Conservation (phyloP, 805 yeast genomes). For the Blastobotrys peoriensis region DNA sequence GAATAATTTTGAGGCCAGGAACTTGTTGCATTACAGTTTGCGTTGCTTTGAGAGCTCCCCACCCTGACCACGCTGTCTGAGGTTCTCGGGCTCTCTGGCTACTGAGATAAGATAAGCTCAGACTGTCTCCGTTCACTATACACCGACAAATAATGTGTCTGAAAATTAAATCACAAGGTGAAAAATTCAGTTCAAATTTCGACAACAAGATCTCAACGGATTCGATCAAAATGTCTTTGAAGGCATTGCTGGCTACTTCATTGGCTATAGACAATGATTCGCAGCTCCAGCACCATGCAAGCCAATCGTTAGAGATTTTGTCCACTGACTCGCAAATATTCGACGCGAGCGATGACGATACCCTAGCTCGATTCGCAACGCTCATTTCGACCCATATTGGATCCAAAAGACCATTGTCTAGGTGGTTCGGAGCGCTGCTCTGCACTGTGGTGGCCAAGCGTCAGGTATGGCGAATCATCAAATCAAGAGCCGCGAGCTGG, state of each 20-base stretch:
- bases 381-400: slow-evolving; percentile 32
- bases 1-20: no score
- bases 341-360: slow-evolving; percentile 10
- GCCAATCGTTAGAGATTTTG: slow-evolving; percentile 5
- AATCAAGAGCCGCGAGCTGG: slow-evolving; percentile 36
- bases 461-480: slow-evolving; percentile 24
- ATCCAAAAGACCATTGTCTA: slow-evolving; percentile 28
- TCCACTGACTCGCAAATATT: slow-evolving; percentile 9
- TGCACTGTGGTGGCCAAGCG: slow-evolving; percentile 20
- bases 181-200: no score
- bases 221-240: slow-evolving; percentile 6
- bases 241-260: slow-evolving; percentile 11
- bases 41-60: no score
- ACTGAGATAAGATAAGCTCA: no score
- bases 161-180: no score
- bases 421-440: slow-evolving; percentile 35
- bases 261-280: slow-evolving; percentile 15
- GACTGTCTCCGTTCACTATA: no score
- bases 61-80: no score
- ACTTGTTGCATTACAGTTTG: no score
- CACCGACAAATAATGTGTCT: no score
- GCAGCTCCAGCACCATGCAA: slow-evolving; percentile 7
- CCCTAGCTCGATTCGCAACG: slow-evolving; percentile 27
- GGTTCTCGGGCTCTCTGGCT: no score
- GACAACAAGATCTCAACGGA: no score